Evolutionary conservation across 2,329 filamentous ascomycete species (phyloP).

Genomic region (Exophiala aquamarina): DNA sequence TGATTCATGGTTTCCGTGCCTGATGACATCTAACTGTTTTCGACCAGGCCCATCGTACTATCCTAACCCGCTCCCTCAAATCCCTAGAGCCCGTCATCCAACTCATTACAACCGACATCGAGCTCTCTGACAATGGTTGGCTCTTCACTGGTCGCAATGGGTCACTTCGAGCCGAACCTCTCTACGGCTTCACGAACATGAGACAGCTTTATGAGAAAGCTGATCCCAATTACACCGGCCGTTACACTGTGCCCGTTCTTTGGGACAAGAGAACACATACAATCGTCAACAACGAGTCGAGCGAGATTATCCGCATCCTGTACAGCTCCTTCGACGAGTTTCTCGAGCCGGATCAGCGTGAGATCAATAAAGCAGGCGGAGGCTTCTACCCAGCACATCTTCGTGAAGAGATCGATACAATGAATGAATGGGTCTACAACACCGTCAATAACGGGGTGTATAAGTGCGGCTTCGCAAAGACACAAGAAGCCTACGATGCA

Average conservation of each 20-base stretch:
- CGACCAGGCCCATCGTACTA: slow-evolving; percentile 50
- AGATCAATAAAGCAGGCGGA: slow-evolving; percentile 39
- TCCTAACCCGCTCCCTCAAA: slow-evolving; percentile 51
- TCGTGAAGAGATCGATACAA: slow-evolving; percentile 65
- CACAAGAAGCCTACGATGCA: slow-evolving; percentile 72
- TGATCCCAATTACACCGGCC: slow-evolving; percentile 66
- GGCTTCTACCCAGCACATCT: slow-evolving; percentile 64
- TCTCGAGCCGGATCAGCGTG: slow-evolving; percentile 57
- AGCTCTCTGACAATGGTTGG: slow-evolving; percentile 60
- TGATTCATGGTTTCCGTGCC: neutral
- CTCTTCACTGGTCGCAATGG: slow-evolving; percentile 67
- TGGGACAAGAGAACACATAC: slow-evolving; percentile 73
- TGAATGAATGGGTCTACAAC: slow-evolving; percentile 75
- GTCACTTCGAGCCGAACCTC: slow-evolving; percentile 61
- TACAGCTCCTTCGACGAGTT: slow-evolving; percentile 72
- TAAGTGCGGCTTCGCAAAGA: slow-evolving; percentile 72
- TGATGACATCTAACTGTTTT: slow-evolving; percentile 1
- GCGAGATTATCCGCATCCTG: slow-evolving; percentile 84
- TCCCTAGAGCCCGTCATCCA: slow-evolving; percentile 52
- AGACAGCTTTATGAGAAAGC: slow-evolving; percentile 73
- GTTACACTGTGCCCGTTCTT: slow-evolving; percentile 79
- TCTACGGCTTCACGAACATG: slow-evolving; percentile 70
- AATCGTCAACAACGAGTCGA: slow-evolving; percentile 86
- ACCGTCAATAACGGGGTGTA: slow-evolving; percentile 58
- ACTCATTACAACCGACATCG: slow-evolving; percentile 46